These are phyloP conservation scores for Funneliformis mosseae DNA, from an alignment of 192 early-diverging fungal genomes.

Conservation along the genomic window DNA sequence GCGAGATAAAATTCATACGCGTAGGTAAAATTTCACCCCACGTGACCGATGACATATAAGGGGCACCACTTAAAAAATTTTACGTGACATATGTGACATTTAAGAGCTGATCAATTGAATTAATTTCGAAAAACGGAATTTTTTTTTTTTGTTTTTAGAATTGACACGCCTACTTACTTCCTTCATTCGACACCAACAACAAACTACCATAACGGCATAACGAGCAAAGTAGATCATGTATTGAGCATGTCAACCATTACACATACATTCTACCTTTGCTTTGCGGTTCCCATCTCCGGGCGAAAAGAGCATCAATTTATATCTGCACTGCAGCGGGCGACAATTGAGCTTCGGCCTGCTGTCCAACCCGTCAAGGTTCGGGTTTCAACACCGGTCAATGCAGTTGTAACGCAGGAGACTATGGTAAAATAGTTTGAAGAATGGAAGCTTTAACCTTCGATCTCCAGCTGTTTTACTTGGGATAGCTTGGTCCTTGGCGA, in stretches of 20 bases:
- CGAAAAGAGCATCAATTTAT: slow-evolving; percentile 13
- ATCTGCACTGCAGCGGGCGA: slow-evolving; percentile 20
- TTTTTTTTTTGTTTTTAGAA: no score
- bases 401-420: slow-evolving; percentile 25
- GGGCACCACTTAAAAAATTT: no score
- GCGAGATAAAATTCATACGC: no score
- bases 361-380: neutral
- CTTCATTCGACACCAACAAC: neutral
- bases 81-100: no score
- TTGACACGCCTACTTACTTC: no score
- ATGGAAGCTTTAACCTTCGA: slow-evolving; percentile 27
- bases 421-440: slow-evolving; percentile 24
- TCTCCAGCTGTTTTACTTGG: slow-evolving; percentile 13
- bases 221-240: slow-evolving; percentile 10
- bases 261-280: slow-evolving; percentile 3
- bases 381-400: slow-evolving; percentile 15
- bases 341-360: neutral
- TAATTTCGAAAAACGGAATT: no score
- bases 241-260: slow-evolving; percentile 11
- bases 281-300: slow-evolving; percentile 24
- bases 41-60: no score
- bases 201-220: neutral
- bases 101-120: no score
- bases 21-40: no score
- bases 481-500: slow-evolving; percentile 29